Conservation (phyloP, 257 asterid genomes). For the Nicotiana undulata region DNA sequence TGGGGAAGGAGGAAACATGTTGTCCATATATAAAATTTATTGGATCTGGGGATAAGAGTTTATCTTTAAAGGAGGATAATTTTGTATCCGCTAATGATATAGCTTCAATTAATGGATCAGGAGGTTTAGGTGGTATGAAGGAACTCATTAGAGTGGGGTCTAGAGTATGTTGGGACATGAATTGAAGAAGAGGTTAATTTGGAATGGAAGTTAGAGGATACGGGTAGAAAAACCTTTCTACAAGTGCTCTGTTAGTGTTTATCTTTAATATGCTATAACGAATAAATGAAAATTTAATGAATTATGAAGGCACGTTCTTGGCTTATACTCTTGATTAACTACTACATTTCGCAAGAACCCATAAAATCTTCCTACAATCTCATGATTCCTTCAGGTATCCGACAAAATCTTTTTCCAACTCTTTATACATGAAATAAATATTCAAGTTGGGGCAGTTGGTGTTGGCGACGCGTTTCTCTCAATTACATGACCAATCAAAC, state of each 20-base stretch:
- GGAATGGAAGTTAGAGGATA: too few relatives aligned
- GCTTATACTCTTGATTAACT: background rate
- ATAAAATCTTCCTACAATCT: background rate
- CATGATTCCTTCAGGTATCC: background rate
- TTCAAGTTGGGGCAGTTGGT: conserved; percentile 10
- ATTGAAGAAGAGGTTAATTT: too few relatives aligned
- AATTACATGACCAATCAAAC: conserved; percentile 27
- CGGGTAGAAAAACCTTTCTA: too few relatives aligned
- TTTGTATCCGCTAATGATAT: too few relatives aligned
- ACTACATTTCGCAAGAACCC: background rate
- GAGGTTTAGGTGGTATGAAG: too few relatives aligned
- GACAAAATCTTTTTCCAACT: background rate
- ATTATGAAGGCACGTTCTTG: background rate
- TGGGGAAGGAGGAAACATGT: too few relatives aligned
- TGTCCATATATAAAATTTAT: too few relatives aligned
- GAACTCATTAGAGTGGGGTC: too few relatives aligned
- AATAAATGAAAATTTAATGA: background rate
- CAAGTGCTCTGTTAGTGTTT: background rate
- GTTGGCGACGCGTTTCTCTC: conserved; percentile 2
- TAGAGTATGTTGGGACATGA: too few relatives aligned
- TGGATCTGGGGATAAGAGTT: too few relatives aligned
- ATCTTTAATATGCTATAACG: background rate
- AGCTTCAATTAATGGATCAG: too few relatives aligned
- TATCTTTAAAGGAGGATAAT: too few relatives aligned
- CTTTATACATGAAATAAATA: background rate